Evolutionary conservation across 768 basidiomycete genomes (phyloP), one percentile per base, ranked within the genome.

Genomic region (Tylopilus felleus): DNA sequence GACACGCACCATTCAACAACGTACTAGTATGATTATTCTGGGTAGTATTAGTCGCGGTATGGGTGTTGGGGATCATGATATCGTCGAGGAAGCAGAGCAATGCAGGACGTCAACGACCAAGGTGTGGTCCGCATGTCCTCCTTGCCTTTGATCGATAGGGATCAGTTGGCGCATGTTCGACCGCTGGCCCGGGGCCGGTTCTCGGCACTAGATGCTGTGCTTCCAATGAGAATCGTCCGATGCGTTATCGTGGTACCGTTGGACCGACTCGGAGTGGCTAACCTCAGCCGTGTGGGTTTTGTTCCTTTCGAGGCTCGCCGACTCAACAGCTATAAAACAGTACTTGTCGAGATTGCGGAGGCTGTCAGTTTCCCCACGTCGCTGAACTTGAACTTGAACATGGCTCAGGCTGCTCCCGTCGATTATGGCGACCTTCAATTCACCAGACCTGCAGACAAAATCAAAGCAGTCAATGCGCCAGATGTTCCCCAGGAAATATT

Each of bases 391-490:
- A n/a, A n/a, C n/a, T n/a, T n/a, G n/a, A n/a, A n/a, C n/a, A n/a
- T 63, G 61, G 19, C 31, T 10, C 9, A 33, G 66, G 13, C 55
- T 8, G n/a, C 28, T 35, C 56, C 59, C 17, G 36, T 69, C 35
- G 63, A 73, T 38, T 73, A 71, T 49, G 59, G 62, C 16, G 58
- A 68, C 41, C 66, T 74, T 33, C 51, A 70, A 33, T 75, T 67
- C 45, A 67, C 71, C n/a, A 62, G 70, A 44, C 73, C 74, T 0
- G 71, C 71, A 5, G 59, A 65, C 31, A 71, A 72, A 41, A 73
- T 76, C 57, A 76, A 77, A 51, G 69, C 73, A 0, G 62, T 76
- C 51, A 70, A 73, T 47, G 66, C 73, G 21, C 64, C 64, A 5
- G 55, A 64, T 28, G 45, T 76, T 25, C 69, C 71, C 1, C 55